Conservation (phyloP, 129 eudicot genomes). For the Artemisia argyi region DNA sequence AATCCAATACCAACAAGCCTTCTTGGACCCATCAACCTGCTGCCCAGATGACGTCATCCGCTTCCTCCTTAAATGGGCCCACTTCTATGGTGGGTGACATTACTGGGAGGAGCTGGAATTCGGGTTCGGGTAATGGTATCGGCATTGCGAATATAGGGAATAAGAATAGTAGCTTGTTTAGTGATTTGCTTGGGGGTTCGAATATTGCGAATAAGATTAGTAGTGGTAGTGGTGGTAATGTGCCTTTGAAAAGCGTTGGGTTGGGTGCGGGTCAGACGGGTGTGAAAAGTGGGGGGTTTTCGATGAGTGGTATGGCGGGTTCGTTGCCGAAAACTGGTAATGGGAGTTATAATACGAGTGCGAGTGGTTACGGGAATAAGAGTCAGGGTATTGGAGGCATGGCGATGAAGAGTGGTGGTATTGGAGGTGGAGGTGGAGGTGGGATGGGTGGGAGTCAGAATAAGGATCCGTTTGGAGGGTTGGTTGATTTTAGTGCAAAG, state of each 20-base stretch:
- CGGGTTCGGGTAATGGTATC: slow-evolving; percentile 37
- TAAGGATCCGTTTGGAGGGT: slow-evolving; percentile 87
- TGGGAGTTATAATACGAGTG: slow-evolving; percentile 38
- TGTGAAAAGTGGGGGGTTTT: slow-evolving; percentile 43
- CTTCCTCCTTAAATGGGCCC: slow-evolving; percentile 59
- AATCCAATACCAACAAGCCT: slow-evolving; percentile 46
- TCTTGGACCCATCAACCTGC: slow-evolving; percentile 86
- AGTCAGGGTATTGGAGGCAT: slow-evolving; percentile 52
- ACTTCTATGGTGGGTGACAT: slow-evolving; percentile 95
- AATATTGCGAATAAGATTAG: slow-evolving; percentile 61
- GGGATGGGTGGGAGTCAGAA: slow-evolving; percentile 41
- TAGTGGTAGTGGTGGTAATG: slow-evolving; percentile 40
- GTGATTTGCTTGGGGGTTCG: slow-evolving; percentile 74
- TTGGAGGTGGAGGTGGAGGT: slow-evolving; percentile 50
- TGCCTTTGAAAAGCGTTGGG: slow-evolving; percentile 66
- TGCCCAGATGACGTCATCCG: slow-evolving; percentile 33
- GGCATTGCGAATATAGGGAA: slow-evolving; percentile 33
- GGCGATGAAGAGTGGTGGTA: slow-evolving; percentile 38
- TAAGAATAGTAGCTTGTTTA: slow-evolving; percentile 78
- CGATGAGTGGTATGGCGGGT: slow-evolving; percentile 77
- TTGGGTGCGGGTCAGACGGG: slow-evolving; percentile 28
- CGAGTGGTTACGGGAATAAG: slow-evolving; percentile 41
- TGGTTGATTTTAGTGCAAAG: slow-evolving; percentile 72
- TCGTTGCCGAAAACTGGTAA: slow-evolving; percentile 56
- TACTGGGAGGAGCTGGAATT: slow-evolving; percentile 74